Evolutionary conservation across 2,329 filamentous ascomycete genomes (phyloP).

Genomic region (Teratosphaeria viscida): DNA sequence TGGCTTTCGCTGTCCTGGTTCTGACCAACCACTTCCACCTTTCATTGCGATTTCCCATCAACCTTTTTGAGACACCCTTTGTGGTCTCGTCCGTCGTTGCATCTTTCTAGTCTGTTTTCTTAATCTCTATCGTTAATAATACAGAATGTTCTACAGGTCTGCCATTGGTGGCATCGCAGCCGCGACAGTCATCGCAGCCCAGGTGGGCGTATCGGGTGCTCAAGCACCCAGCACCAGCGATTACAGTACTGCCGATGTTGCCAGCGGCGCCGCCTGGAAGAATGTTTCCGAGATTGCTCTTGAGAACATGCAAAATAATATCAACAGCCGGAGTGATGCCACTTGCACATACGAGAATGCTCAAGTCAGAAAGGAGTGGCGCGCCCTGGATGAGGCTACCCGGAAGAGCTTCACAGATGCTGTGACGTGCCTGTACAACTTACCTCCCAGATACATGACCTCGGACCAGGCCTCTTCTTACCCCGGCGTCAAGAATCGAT

Average conservation of each 20-base stretch:
- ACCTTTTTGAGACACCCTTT: background rate
- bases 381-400: slow-evolving; percentile 13
- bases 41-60: background rate
- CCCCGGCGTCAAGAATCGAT: slow-evolving; percentile 21
- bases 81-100: background rate
- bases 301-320: slow-evolving; percentile 19
- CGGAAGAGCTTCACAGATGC: slow-evolving; percentile 24
- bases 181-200: slow-evolving; percentile 5
- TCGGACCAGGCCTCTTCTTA: slow-evolving; percentile 13
- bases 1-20: background rate
- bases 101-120: background rate
- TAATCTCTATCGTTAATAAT: background rate
- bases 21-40: background rate
- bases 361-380: slow-evolving; percentile 19
- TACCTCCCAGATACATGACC: slow-evolving; percentile 19
- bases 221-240: slow-evolving; percentile 13
- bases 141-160: background rate
- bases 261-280: slow-evolving; percentile 19
- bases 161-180: slow-evolving; percentile 1
- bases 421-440: slow-evolving; percentile 19
- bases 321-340: slow-evolving; percentile 10
- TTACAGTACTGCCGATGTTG: slow-evolving; percentile 18
- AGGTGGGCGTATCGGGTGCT: slow-evolving; percentile 11
- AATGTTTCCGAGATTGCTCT: slow-evolving; percentile 19
- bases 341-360: slow-evolving; percentile 22